Base-by-base conservation (phyloP, 2,329 filamentous ascomycete genomes). In the Ustulina deusta region DNA sequence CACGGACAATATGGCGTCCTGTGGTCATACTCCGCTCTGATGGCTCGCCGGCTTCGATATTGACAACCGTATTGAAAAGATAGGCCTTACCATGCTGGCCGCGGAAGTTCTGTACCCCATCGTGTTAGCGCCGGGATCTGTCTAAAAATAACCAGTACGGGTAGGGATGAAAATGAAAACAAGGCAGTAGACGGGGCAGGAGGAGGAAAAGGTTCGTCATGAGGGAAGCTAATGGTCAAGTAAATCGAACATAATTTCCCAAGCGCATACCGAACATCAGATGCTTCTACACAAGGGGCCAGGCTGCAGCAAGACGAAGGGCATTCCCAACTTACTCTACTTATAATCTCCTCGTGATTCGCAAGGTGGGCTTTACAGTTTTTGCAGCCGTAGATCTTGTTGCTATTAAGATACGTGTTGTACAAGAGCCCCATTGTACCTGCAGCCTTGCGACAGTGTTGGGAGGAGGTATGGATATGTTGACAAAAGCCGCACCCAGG, bases 71-170 rank as follows among this genome's bases (percentile, higher is more conserved):
- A 82, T 95, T 92, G 86, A 99, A 98, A 73, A 99, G 91, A 82
- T 94, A 99, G 63, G 96, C 96, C 83, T 98, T 98, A 78, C 96
- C 96, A 81, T 98, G 95, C 80, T 98, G 95, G 76, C 96, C 96
- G 70, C 96, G 93, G 84, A 99, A 99, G 83, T 97, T 97, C 94
- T 62, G 60, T 57, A 15, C 36, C 6, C 38, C 6, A 29, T n/a
- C 6, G 32, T 17, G 29, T 68, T 25, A 69, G 67, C 38, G 13
- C 36, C 2, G 27, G 29, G 34, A 1, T 46, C 44, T 15, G 54
- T 34, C 17, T 61, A 17, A 59, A 54, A 46, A n/a, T n/a, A 46
- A 4, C n/a, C 20, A 22, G 5, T 10, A 65, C n/a, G 46, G 48
- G 48, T 55, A 42, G 20, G 17, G 22, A 15, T 9, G 17, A 46